Base-by-base conservation (phyloP, 2,329 filamentous ascomycete genomes). In the Botryotinia narcissicola region DNA sequence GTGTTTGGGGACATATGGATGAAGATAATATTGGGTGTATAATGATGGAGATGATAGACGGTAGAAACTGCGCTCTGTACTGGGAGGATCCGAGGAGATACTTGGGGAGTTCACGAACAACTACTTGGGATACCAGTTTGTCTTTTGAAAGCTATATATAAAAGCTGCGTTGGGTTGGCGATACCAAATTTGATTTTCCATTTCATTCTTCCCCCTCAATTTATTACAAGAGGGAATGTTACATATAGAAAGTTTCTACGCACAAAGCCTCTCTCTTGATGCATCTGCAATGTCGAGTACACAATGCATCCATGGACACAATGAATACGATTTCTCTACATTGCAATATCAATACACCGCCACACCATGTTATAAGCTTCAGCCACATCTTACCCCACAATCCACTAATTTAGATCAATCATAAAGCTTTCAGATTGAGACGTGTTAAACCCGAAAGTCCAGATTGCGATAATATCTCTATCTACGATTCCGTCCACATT, bases 351-450 rank as follows among this genome's bases (percentile, higher is more conserved):
- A 72, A 32, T 57, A 22, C 48, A 37, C 51, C 29, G 62, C 70
- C 70, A 72, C 70, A 67, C 7, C 35, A 32, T 25, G 7, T 8
- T 37, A 18, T 10, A 67, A 73, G 29, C 46, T 73, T 72, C 64
- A 75, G 75, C 73, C 75, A 75, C 75, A 73, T n/a, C 16, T 37
- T 75, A 75, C 76, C 74, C 75, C 75, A 78, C 75, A 75, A 64
- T 75, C 48, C 70, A 72, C 76, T 73, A 76, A 69, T 32, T 37
- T 70, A 70, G 68, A 22, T 59, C 22, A 60, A 54, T 62, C 44
- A 35, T 62, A 61, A 61, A 73, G 72, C 72, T 71, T 70, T 59
- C 46, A 71, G 54, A 40, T 59, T 64, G 75, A 76, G 75, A 77
- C 74, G 76, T 77, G 76, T 77, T 77, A 74, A 75, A 73, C 46